Percentiles rank a stretch among this genome's conserved stretches.
Evolutionary conservation across 495 filamentous ascomycete genomes (phyloP).

Genomic region (Neurospora sp.): DNA sequence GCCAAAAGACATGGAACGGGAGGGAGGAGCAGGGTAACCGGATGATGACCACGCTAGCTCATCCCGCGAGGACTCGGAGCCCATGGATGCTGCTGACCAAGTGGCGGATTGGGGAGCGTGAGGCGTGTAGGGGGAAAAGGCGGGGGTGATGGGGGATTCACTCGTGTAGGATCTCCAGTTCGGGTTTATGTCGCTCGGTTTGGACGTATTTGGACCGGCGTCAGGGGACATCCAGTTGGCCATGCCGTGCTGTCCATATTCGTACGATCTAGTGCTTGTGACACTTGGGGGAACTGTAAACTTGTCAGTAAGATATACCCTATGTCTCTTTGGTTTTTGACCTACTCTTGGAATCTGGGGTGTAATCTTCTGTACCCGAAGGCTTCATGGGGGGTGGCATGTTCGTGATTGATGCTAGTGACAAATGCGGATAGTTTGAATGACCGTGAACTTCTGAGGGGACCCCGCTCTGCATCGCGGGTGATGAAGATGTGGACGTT

Average conservation of each 20-base stretch:
- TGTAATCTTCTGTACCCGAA: constrained; percentile 26
- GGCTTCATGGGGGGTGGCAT: constrained; percentile 38
- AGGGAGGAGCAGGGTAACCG: constrained; percentile 25
- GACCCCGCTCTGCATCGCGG: constrained; percentile 34
- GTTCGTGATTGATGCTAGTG: constrained; percentile 38
- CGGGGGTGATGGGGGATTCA: constrained; percentile 30
- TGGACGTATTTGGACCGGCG: constrained; percentile 23
- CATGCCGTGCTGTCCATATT: constrained; percentile 30
- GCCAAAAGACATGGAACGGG: constrained; percentile 36
- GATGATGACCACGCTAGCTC: constrained; percentile 26
- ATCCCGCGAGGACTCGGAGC: constrained; percentile 21
- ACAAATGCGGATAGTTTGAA: constrained; percentile 33
- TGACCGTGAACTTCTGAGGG: constrained; percentile 33
- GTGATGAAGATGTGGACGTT: constrained; percentile 40
- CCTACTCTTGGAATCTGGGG: constrained; percentile 32
- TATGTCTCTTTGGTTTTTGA: constrained; percentile 1
- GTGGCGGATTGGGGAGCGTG: constrained; percentile 28
- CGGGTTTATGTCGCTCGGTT: constrained; percentile 24
- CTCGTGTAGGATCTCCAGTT: constrained; percentile 29
- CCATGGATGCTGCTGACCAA: constrained; percentile 28
- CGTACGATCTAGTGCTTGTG: constrained; percentile 23
- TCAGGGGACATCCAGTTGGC: constrained; percentile 35
- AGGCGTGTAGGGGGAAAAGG: constrained; percentile 31
- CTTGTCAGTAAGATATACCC: constrained; percentile 18
- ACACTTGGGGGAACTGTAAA: constrained; percentile 25